Percentiles rank a stretch among this genome's conserved stretches.
Conservation (phyloP, 371 early-diverging fungal species). For the Blyttiomyces sp. region DNA sequence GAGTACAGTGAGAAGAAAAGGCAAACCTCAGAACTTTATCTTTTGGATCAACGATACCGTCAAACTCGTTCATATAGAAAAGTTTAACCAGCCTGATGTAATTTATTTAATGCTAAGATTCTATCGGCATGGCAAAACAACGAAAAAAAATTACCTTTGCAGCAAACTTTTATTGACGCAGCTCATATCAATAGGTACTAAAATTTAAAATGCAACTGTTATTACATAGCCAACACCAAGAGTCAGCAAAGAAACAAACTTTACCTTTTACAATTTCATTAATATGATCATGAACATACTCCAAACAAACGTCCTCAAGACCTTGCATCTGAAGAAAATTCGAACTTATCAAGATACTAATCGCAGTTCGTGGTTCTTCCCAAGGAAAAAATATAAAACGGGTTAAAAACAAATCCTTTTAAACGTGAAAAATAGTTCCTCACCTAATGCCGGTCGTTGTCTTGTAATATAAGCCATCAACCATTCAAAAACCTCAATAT, state of each 20-base stretch:
- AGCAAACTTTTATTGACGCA: slow-evolving; percentile 33
- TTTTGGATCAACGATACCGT: slow-evolving; percentile 29
- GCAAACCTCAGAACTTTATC: slow-evolving; percentile 37
- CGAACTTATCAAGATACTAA: slow-evolving; percentile 45
- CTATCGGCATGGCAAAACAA: not conserved
- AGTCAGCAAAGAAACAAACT: not conserved
- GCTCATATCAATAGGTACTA: slow-evolving; percentile 41
- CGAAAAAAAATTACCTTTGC: slow-evolving; percentile 13
- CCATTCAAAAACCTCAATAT: slow-evolving; percentile 52
- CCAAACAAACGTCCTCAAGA: slow-evolving; percentile 36
- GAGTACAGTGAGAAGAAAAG: not conserved
- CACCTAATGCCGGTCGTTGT: slow-evolving; percentile 29
- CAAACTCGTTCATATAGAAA: slow-evolving; percentile 29
- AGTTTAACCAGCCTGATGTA: slow-evolving; percentile 26
- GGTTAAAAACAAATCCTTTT: not conserved
- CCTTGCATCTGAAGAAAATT: slow-evolving; percentile 43
- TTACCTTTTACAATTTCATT: slow-evolving; percentile 38
- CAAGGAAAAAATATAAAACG: not conserved
- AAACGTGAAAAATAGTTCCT: not conserved
- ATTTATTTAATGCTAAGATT: not conserved
- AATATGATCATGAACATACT: slow-evolving; percentile 39
- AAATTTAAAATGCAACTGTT: not conserved
- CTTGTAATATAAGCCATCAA: slow-evolving; percentile 35
- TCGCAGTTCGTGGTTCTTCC: slow-evolving; percentile 32
- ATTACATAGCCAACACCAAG: not conserved